These are phyloP conservation scores for Serendipita sp. DNA, from an alignment of 768 basidiomycete species.

Conservation along the genomic window DNA sequence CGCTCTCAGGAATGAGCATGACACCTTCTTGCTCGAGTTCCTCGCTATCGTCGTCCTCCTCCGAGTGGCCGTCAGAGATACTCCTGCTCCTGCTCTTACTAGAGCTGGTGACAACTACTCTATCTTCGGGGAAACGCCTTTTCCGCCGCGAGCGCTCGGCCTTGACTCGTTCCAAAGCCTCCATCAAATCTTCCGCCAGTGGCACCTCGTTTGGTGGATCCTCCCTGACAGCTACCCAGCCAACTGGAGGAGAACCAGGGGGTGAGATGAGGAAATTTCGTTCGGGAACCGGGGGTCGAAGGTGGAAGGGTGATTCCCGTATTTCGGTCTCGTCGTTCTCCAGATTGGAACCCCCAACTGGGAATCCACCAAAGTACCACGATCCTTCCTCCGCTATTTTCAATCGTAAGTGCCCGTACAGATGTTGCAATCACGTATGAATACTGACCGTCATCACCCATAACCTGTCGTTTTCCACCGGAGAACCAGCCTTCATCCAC, in stretches of 20 bases:
- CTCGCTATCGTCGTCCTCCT: background rate
- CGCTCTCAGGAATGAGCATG: background rate
- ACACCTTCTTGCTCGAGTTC: background rate
- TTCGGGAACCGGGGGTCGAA: constrained; percentile 63
- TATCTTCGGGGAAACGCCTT: constrained; percentile 4
- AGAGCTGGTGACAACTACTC: constrained; percentile 46
- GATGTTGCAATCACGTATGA: background rate
- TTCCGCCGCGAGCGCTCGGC: constrained; percentile 13
- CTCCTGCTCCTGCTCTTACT: constrained; percentile 37
- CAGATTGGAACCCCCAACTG: background rate
- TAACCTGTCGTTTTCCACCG: background rate
- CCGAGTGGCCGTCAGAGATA: constrained; percentile 28
- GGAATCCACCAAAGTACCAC: constrained; percentile 4
- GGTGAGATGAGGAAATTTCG: constrained; percentile 98
- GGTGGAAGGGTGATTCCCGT: constrained; percentile 28
- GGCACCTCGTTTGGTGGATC: constrained; percentile 76
- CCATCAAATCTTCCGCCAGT: constrained; percentile 76
- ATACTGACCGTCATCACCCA: background rate
- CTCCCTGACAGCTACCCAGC: constrained; percentile 86
- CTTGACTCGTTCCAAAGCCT: constrained; percentile 59
- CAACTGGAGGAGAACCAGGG: constrained; percentile 91
- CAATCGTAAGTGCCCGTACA: constrained; percentile 2
- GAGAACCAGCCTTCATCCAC: constrained; percentile 5
- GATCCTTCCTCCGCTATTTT: constrained; percentile 11
- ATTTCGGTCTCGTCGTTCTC: constrained; percentile 15